A percentile compares a stretch with the other conserved stretches of the same genome.
These are phyloP conservation scores for Lentinula lateritia DNA, from an alignment of 768 basidiomycete species.

Conservation along the genomic window DNA sequence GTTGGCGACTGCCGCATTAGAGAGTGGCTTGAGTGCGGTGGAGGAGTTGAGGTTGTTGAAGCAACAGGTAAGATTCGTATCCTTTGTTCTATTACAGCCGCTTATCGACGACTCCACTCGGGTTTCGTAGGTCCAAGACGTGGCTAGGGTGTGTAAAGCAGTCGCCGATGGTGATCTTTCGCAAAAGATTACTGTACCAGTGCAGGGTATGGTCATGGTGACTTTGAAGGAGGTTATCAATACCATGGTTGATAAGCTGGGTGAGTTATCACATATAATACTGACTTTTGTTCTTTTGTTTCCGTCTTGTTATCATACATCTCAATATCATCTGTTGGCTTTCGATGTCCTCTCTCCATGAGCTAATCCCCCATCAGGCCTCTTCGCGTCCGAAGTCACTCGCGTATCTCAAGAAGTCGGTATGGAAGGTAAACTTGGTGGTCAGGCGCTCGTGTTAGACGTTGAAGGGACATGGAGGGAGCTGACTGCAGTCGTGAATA, in stretches of 20 bases:
- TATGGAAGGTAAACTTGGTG: conserved; percentile 79
- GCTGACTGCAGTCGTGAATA: conserved; percentile 69
- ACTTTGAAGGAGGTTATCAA: conserved; percentile 70
- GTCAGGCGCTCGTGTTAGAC: conserved; percentile 80
- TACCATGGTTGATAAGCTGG: conserved; percentile 33
- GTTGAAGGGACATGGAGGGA: conserved; percentile 92
- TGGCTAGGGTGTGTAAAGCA: conserved; percentile 67
- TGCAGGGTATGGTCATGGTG: conserved; percentile 66
- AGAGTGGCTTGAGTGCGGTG: conserved; percentile 58
- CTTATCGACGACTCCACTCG: background rate
- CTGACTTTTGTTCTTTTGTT: background rate
- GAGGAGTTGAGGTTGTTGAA: conserved; percentile 69
- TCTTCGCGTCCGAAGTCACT: conserved; percentile 90
- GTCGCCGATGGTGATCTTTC: conserved; percentile 65
- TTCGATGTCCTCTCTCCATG: too few relatives aligned
- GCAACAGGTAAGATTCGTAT: conserved; percentile 36
- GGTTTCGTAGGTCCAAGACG: conserved; percentile 47
- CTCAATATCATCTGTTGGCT: too few relatives aligned
- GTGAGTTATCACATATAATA: conserved; percentile 12
- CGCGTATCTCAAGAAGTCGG: conserved; percentile 83
- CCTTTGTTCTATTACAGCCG: background rate
- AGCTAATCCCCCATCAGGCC: conserved; percentile 28
- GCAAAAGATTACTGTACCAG: conserved; percentile 65
- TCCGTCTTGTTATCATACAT: too few relatives aligned
- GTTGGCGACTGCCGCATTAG: conserved; percentile 48